Base-by-base conservation (phyloP, 495 filamentous ascomycete species). In the Penicillium bovifimosum region DNA sequence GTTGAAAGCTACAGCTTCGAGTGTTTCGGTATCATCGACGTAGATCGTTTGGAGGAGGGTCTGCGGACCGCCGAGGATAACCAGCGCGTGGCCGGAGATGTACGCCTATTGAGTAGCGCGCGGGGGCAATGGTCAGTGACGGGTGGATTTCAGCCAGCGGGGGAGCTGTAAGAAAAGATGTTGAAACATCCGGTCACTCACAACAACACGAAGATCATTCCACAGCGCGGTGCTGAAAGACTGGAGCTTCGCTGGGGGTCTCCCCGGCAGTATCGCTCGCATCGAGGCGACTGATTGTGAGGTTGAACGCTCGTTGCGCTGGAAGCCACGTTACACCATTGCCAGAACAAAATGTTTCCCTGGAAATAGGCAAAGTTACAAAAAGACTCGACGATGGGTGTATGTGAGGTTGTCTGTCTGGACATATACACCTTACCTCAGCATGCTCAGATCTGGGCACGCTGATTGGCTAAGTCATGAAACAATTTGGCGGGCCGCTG, bases 41-140 rank as follows among this genome's bases (percentile, higher is more conserved):
- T 96, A 96, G 52, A 91, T 88, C 0, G 92, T 96, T 71, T 97
- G 92, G 29, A 96, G 74, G 59, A 95, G 79, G 48, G 80, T 76
- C 62, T 87, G 76, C 53, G 88, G 81, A 46, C 81, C 82, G 69
- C 79, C 77, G 62, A 96, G 85, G 62, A 97, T 84, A 41, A 91
- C 80, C 53, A 97, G 78, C 52, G 89, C 86, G 68, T 85, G 86
- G 54, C 93, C 91, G 52, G 87, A 91, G 52, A 96, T 87, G 69
- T 96, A 98, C 53, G 80, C 82, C 90, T 95, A 61, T 41, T 54
- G 35, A 45, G n/a, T 11, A 52, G 35, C 41, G 47, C 42, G 45
- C 50, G 36, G 55, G 34, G 61, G 51, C 53, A 17, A 36, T 29
- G 35, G 39, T 60, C 31, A 65, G 60, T 55, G 35, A 49, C 32